Evolutionary conservation across 495 filamentous ascomycete species (phyloP), one percentile per base, ranked within the genome.

Genomic region (Penicillium bovifimosum): DNA sequence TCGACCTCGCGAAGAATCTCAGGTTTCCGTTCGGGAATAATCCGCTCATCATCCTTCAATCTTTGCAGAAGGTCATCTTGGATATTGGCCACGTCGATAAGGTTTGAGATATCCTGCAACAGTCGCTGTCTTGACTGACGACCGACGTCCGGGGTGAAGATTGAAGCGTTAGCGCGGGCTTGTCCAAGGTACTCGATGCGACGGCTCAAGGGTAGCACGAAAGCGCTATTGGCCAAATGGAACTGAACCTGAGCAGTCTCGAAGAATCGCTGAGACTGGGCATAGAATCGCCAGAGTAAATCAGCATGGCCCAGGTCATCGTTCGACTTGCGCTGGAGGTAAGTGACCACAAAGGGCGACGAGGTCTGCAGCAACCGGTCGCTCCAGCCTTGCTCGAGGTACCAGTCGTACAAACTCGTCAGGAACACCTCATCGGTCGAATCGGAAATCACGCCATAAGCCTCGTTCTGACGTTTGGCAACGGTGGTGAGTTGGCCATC

Each of bases 391-490:
- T 91, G 85, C 31, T 76, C 68, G 36, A 96, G 79, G 66, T 97
- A 96, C 95, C 95, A 99, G 53, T 96, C 93, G 64, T 96, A 99
- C 45, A 99, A 76, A 56, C 90, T 86, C 26, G 88, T 92, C 66
- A 97, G 82, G 71, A 97, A 99, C 1, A 96, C 84, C 57, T 96
- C 89, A 57, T 99, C 93, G 8, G 80, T 76, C 0, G 91, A 96
- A 41, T 77, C 81, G 61, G 93, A 85, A 61, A 97, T 86, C 0
- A 95, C 84, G 41, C 79, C 79, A 68, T 96, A 95, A 0, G 93
- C 91, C 69, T 99, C 93, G 47, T 79, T 80, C 54, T 86, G 81
- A 54, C 92, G 86, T 32, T 84, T 91, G 6, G 85, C 85, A 34
- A 84, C 79, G 3, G 84, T 64, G 0, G 89, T 90, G 13, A 79